phyloP scores from a whole-genome alignment of 768 basidiomycete genomes.

The Leccinellum albellum region DNA sequence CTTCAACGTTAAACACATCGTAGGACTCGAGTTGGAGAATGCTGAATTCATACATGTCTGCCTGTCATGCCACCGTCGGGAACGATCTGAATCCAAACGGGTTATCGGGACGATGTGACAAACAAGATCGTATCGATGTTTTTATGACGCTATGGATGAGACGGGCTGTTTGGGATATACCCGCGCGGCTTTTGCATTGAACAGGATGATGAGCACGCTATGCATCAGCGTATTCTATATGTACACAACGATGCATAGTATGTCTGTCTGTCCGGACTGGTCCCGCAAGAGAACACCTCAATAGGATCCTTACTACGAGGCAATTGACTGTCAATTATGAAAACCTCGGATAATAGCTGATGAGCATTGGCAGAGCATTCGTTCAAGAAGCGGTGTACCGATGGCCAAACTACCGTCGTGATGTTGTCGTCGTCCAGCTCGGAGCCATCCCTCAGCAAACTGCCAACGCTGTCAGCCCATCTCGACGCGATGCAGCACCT shows the following conservation, averaged over 20 bases:
- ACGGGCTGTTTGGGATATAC: background rate
- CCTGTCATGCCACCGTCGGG: background rate
- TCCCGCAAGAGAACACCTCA: no score
- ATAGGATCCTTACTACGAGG: no score
- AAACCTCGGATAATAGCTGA: no score
- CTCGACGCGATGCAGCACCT: slow-evolving; percentile 58
- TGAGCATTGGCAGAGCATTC: slow-evolving; percentile 61
- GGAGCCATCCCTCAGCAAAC: slow-evolving; percentile 40
- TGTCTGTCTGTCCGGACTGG: no score
- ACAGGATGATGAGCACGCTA: background rate
- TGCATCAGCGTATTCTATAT: background rate
- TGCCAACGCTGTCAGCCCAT: slow-evolving; percentile 58
- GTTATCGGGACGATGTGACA: background rate
- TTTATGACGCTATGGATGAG: background rate
- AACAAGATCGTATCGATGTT: background rate
- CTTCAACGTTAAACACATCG: background rate
- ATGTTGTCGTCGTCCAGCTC: slow-evolving; percentile 9
- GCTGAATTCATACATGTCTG: background rate
- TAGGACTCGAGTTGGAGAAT: background rate
- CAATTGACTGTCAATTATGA: no score
- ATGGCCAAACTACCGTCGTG: background rate
- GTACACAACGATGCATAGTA: background rate
- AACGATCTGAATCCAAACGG: background rate
- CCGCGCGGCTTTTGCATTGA: background rate
- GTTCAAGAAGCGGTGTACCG: slow-evolving; percentile 69